Evolutionary conservation across 1,284 basidiomycete genomes (phyloP).

Genomic region (Erythrobasidium hasegawianum): DNA sequence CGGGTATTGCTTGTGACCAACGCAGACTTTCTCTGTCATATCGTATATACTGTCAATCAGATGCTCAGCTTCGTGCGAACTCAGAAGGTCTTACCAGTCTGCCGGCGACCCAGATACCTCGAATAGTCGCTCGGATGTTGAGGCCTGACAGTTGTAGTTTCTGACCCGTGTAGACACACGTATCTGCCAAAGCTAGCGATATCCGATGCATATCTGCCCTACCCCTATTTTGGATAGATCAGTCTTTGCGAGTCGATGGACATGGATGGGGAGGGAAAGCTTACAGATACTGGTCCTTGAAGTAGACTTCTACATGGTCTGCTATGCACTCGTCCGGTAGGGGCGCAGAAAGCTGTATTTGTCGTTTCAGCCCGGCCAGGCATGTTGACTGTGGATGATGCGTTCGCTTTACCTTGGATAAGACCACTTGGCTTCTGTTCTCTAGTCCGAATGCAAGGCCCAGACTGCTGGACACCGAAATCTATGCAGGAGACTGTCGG

Average conservation of each 20-base stretch:
- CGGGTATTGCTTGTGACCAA: conserved; percentile 74
- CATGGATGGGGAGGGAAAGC: background rate
- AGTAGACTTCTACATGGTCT: conserved; percentile 80
- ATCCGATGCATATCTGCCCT: conserved; percentile 91
- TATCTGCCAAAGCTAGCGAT: conserved; percentile 61
- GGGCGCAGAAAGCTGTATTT: conserved; percentile 49
- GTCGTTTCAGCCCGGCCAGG: conserved; percentile 2
- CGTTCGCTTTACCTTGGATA: conserved; percentile 45
- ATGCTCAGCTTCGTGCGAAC: conserved; percentile 13
- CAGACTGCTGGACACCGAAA: conserved; percentile 40
- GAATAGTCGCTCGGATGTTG: conserved; percentile 67
- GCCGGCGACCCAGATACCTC: conserved; percentile 65
- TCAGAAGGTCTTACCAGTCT: conserved; percentile 55
- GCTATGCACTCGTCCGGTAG: conserved; percentile 60
- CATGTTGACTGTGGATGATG: background rate
- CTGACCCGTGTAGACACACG: conserved; percentile 58
- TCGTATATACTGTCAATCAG: too few species aligned
- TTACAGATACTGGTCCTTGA: conserved; percentile 66
- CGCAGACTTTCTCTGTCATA: conserved; percentile 30
- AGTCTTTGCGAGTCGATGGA: background rate
- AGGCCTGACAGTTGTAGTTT: conserved; percentile 72
- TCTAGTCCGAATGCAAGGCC: conserved; percentile 47
- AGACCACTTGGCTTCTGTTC: conserved; percentile 49
- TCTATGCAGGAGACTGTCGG: conserved; percentile 2
- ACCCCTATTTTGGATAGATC: conserved; percentile 61